A percentile compares a stretch with the other conserved stretches of the same genome.
These are phyloP conservation scores for Sporothrix sp. DNA, from an alignment of 2,329 filamentous ascomycete genomes.

Conservation along the genomic window DNA sequence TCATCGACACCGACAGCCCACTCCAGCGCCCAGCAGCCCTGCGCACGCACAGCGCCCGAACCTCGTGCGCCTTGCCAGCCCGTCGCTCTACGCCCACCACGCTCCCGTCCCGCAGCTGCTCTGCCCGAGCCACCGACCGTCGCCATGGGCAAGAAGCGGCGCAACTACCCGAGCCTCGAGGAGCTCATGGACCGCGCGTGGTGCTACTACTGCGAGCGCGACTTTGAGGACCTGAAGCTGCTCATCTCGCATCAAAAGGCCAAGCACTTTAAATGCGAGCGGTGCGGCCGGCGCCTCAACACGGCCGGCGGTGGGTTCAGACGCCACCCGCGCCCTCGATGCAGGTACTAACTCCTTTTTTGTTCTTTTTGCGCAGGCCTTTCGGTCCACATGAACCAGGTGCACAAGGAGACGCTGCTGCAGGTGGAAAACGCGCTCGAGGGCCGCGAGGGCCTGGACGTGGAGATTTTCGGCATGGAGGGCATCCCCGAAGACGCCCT, in stretches of 20 bases:
- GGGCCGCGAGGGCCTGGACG: constrained; percentile 73
- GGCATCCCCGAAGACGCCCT: constrained; percentile 82
- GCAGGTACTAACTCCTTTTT: background rate
- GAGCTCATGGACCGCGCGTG: constrained; percentile 80
- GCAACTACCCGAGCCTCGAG: constrained; percentile 74
- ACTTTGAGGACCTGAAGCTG: constrained; percentile 95
- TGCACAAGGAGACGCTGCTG: constrained; percentile 86
- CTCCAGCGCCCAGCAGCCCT: too few relatives aligned
- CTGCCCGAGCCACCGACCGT: background rate
- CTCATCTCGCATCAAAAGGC: constrained; percentile 96
- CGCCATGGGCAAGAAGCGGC: constrained; percentile 83
- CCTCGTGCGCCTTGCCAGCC: background rate
- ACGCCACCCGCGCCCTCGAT: background rate
- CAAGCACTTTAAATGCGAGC: constrained; percentile 98
- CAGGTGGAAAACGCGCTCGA: constrained; percentile 87
- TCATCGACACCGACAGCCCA: too few relatives aligned
- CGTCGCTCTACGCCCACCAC: background rate
- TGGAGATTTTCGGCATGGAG: constrained; percentile 98
- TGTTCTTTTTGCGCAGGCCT: constrained; percentile 72
- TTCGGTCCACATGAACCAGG: constrained; percentile 94
- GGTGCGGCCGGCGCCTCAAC: constrained; percentile 79
- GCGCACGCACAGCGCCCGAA: background rate
- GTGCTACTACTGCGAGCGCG: constrained; percentile 99
- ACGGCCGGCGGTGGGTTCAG: constrained; percentile 72
- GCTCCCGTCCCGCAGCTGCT: background rate